phyloP scores from a whole-genome alignment of 306 rosid genomes.

The Prunus fruticosa region DNA sequence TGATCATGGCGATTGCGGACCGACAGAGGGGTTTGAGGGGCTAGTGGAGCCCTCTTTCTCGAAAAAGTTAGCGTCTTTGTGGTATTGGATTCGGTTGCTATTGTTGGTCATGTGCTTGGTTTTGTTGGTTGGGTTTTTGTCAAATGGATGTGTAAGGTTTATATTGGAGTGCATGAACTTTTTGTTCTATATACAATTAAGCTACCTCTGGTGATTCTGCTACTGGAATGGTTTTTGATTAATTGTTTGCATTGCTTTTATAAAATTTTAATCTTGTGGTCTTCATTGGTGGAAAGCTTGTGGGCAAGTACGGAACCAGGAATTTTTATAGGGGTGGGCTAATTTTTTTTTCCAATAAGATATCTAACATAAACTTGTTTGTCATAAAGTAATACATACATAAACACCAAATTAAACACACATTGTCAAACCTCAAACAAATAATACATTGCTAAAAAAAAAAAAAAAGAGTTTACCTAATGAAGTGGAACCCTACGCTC shows the following conservation, averaged over 20 bases:
- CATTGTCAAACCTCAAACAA: too few species aligned
- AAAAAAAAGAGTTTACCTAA: too few species aligned
- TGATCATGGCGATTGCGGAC: slow-evolving; percentile 28
- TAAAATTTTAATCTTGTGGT: too few species aligned
- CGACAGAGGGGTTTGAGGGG: slow-evolving; percentile 18
- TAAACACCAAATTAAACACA: too few species aligned
- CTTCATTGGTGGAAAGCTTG: too few species aligned
- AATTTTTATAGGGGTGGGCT: too few species aligned
- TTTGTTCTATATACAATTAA: background rate
- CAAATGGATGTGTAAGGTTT: slow-evolving; percentile 43
- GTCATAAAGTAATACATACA: too few species aligned
- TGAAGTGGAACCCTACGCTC: too few species aligned
- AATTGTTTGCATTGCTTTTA: background rate
- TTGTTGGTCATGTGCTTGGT: slow-evolving; percentile 35
- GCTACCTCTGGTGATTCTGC: background rate
- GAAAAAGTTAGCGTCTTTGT: slow-evolving; percentile 20
- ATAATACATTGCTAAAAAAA: too few species aligned
- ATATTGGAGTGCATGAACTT: background rate
- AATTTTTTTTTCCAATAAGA: too few species aligned
- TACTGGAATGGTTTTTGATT: background rate
- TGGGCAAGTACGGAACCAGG: too few species aligned
- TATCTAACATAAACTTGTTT: too few species aligned
- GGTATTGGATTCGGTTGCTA: slow-evolving; percentile 56
- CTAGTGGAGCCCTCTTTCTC: slow-evolving; percentile 32
- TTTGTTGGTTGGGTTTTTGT: slow-evolving; percentile 41